These are phyloP conservation scores for Taiwanofungus camphoratus DNA, from an alignment of 1,284 basidiomycete species.

Conservation along the genomic window DNA sequence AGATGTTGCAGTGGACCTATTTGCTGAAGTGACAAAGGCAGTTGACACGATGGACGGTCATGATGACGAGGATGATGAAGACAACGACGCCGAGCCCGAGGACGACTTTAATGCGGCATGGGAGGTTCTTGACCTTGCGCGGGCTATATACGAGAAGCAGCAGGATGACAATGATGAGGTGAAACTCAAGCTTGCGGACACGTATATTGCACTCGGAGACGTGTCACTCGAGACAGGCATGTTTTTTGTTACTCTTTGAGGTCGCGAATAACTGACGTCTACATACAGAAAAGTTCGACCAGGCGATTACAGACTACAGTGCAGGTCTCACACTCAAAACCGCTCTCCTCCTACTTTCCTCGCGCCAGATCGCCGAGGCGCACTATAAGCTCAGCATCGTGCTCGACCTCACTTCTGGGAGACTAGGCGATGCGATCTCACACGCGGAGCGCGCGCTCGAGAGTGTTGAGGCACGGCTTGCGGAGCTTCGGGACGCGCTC, in stretches of 20 bases:
- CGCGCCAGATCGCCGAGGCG: conserved; percentile 82
- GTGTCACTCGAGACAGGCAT: conserved; percentile 86
- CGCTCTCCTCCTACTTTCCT: conserved; percentile 68
- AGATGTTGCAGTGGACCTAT: conserved; percentile 53
- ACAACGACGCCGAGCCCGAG: conserved; percentile 70
- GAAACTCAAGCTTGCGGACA: conserved; percentile 77
- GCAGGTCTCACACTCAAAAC: conserved; percentile 68
- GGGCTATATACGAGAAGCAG: conserved; percentile 74
- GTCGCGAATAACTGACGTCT: not conserved
- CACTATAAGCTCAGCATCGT: conserved; percentile 90
- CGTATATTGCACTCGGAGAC: conserved; percentile 80
- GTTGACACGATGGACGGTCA: conserved; percentile 42
- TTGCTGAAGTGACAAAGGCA: conserved; percentile 45
- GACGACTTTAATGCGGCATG: conserved; percentile 94
- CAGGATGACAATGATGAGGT: conserved; percentile 51
- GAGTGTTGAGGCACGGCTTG: conserved; percentile 66
- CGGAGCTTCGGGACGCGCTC: conserved; percentile 55
- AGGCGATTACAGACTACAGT: conserved; percentile 81
- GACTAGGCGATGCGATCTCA: conserved; percentile 70
- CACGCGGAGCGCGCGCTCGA: conserved; percentile 76
- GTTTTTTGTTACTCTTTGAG: conserved; percentile 14
- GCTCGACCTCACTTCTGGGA: conserved; percentile 78
- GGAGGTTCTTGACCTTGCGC: conserved; percentile 87
- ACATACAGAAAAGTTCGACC: conserved; percentile 81
- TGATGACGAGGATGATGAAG: conserved; percentile 44